Percentiles rank a stretch among this genome's conserved stretches.
Conservation (phyloP, 768 basidiomycete genomes). For the Naematelia aurantialba region DNA sequence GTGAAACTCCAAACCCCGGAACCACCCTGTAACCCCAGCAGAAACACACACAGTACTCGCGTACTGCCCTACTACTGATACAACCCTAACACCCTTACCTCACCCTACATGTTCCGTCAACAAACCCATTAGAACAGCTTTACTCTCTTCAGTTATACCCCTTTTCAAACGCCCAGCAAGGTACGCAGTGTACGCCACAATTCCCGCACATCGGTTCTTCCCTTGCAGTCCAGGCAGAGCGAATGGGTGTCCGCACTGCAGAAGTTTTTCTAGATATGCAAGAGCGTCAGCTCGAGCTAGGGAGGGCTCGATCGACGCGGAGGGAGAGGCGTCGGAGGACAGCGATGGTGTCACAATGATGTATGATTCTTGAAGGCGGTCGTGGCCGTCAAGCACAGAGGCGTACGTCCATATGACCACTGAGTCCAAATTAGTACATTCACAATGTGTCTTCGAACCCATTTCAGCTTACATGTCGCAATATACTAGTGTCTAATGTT, state of each 20-base stretch:
- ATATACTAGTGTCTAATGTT: slow-evolving; percentile 13
- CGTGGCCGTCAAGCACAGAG: slow-evolving; percentile 11
- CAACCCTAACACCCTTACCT: too few species aligned
- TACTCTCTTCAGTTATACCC: slow-evolving; percentile 18
- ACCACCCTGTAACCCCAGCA: too few species aligned
- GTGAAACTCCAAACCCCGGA: too few species aligned
- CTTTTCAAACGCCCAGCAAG: slow-evolving; percentile 13
- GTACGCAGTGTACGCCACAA: slow-evolving; percentile 21
- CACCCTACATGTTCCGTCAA: slow-evolving; percentile 13
- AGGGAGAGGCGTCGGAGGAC: background rate
- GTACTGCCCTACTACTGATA: too few species aligned
- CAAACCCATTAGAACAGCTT: slow-evolving; percentile 15
- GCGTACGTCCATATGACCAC: slow-evolving; percentile 23
- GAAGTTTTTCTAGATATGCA: slow-evolving; percentile 10
- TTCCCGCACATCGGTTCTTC: slow-evolving; percentile 18
- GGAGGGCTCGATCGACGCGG: slow-evolving; percentile 16
- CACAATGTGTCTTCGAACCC: background rate
- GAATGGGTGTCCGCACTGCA: slow-evolving; percentile 7
- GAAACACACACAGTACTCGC: too few species aligned
- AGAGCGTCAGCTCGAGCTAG: slow-evolving; percentile 16
- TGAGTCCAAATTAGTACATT: slow-evolving; percentile 5
- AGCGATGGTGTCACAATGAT: slow-evolving; percentile 13
- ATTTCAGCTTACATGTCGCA: slow-evolving; percentile 11
- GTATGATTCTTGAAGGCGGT: slow-evolving; percentile 8
- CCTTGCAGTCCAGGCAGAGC: slow-evolving; percentile 9